Evolutionary conservation across 2,329 filamentous ascomycete genomes (phyloP), one percentile per base, ranked within the genome.

Genomic region (Chrysoporthe puriensis): DNA sequence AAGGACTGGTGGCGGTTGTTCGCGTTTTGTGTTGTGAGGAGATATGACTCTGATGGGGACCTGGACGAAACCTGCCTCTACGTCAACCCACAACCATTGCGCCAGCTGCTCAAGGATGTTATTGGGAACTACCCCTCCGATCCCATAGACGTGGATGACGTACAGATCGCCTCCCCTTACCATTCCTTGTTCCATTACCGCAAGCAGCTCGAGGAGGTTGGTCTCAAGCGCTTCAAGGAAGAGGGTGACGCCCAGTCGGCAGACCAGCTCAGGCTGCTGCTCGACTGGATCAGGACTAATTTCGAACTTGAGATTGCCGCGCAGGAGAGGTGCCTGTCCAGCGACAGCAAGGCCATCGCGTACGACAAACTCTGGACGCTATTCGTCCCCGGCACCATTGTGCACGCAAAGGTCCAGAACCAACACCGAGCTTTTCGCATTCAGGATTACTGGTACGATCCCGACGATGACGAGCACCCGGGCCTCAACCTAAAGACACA

Each of bases 391-490:
- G 67, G 66, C 8, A 69, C 72, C 6, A 74, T 78, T 36, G 69
- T 79, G 11, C 72, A 74, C 58, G 66, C 69, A 36, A 72, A 71
- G 36, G 62, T 72, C 11, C 69, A 73, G 16, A 71, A 73, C 26
- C 73, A 76, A 57, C 61, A 73, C 50, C 74, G 77, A 18, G 76
- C 75, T 4, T 78, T 75, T 67, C 75, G 73, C 36, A 69, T 78
- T 7, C 54, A 66, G 4, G 72, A 70, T 43, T 74, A 73, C 70
- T 72, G 71, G 63, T 78, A 78, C 52, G 70, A 66, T 14, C 76
- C 77, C 48, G 70, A 72, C 18, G 40, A 66, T 7, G 72, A 73
- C n/a, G 64, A 72, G 1, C 56, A 66, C 2, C 72, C 73, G 0
- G 68, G 70, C 2, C 72, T 78, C 5, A 69, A 71, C 18, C 64